A percentile compares a stretch with the other conserved stretches of the same genome.
Evolutionary conservation across 768 basidiomycete species (phyloP).

Genomic region (Pisolithus sp.): DNA sequence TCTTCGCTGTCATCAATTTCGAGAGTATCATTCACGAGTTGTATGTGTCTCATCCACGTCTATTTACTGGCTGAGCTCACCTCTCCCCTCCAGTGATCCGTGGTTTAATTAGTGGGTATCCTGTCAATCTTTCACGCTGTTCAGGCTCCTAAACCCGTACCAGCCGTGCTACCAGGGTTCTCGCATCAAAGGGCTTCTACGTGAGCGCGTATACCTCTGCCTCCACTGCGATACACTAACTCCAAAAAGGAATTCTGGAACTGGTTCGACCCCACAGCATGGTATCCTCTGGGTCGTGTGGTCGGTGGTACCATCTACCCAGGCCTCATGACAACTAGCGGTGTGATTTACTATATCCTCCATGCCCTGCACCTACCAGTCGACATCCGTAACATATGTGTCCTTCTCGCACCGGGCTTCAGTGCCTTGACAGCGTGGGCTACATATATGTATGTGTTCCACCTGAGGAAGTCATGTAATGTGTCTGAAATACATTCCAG

Average conservation of each 20-base stretch:
- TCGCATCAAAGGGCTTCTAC: conserved; percentile 93
- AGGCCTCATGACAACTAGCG: conserved; percentile 96
- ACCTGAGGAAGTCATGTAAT: background rate
- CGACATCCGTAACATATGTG: conserved; percentile 95
- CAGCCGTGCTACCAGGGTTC: conserved; percentile 88
- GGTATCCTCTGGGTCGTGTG: conserved; percentile 98
- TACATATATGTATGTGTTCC: conserved; percentile 74
- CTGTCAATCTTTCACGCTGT: background rate
- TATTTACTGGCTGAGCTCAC: background rate
- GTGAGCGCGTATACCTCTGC: conserved; percentile 40
- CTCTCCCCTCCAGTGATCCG: conserved; percentile 61
- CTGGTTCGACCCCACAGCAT: conserved; percentile 99
- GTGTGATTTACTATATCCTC: conserved; percentile 90
- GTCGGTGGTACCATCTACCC: conserved; percentile 99
- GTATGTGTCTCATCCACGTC: conserved; percentile 41
- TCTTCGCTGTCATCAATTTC: conserved; percentile 96
- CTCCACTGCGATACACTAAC: conserved; percentile 4
- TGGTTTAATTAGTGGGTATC: conserved; percentile 96
- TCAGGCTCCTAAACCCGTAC: conserved; percentile 2
- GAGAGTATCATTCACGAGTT: conserved; percentile 99
- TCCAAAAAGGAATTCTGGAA: conserved; percentile 92
- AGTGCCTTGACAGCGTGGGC: conserved; percentile 95
- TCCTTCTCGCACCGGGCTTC: conserved; percentile 94
- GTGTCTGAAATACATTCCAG: conserved; percentile 33
- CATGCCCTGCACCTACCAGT: conserved; percentile 89